Conservation (phyloP, 2,329 filamentous ascomycete genomes). For the Ascochyta rabiei region DNA sequence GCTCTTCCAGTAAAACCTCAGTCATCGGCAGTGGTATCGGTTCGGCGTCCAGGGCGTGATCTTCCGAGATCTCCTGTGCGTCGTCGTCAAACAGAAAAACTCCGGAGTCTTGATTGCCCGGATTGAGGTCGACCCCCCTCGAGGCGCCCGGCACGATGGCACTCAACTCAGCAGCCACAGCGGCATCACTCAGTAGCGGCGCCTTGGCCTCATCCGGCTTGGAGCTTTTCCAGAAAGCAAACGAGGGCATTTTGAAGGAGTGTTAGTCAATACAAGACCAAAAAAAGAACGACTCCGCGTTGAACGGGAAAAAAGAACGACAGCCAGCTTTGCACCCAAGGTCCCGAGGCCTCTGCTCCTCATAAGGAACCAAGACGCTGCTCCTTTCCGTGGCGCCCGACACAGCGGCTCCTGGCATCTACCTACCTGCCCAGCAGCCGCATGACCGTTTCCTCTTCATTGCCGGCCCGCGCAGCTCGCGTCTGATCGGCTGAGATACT, state of each 20-base stretch:
- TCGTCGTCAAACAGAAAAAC: constrained; percentile 27
- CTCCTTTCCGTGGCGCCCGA: neutral
- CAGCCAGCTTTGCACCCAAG: neutral
- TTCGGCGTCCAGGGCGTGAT: constrained; percentile 1
- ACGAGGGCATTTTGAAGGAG: constrained; percentile 27
- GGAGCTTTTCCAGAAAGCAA: constrained; percentile 29
- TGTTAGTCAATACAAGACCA: neutral
- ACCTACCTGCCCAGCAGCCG: constrained; percentile 11
- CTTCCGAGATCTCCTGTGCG: constrained; percentile 9
- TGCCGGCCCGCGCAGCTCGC: neutral
- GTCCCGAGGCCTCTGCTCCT: neutral
- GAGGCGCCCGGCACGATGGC: neutral
- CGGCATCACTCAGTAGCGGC: constrained; percentile 13
- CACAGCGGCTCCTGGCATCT: neutral
- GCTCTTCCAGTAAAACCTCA: neutral
- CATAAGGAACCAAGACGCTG: neutral
- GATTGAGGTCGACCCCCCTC: constrained; percentile 19
- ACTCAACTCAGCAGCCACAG: neutral
- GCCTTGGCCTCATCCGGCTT: constrained; percentile 18
- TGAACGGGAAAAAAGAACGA: constrained; percentile 4
- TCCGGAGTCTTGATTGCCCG: constrained; percentile 25
- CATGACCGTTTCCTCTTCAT: constrained; percentile 22
- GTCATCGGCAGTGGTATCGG: neutral
- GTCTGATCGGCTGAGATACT: constrained; percentile 6
- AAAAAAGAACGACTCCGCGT: constrained; percentile 6